Evolutionary conservation across 257 asterid genomes (phyloP).

Genomic region (Solanum dulcamara): DNA sequence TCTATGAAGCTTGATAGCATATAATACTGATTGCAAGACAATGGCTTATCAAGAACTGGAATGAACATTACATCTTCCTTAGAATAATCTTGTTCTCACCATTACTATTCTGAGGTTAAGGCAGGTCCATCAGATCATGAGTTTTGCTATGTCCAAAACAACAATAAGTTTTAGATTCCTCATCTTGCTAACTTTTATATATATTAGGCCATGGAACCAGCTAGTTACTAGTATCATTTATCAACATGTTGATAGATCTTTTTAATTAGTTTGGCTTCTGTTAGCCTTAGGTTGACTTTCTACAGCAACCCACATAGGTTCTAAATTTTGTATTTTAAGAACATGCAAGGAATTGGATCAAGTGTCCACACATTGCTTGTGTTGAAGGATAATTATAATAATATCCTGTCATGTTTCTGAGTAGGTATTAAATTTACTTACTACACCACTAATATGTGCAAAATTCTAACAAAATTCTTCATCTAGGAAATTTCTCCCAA

Average conservation of each 20-base stretch:
- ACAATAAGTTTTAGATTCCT: slow-evolving; percentile 17
- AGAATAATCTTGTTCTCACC: not conserved
- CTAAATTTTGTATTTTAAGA: not conserved
- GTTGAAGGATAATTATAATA: not conserved
- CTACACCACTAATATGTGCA: not conserved
- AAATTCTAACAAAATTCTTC: not conserved
- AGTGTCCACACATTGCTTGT: not conserved
- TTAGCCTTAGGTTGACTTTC: not conserved
- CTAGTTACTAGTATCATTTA: too few relatives aligned
- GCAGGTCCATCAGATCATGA: slow-evolving; percentile 14
- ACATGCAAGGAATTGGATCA: not conserved
- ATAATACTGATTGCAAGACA: slow-evolving; percentile 37
- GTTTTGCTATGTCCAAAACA: slow-evolving; percentile 47
- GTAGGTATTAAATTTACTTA: not conserved
- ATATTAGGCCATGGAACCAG: too few relatives aligned
- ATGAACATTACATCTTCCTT: slow-evolving; percentile 20
- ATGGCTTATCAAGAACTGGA: slow-evolving; percentile 34
- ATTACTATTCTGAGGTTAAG: slow-evolving; percentile 34
- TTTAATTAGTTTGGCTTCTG: not conserved
- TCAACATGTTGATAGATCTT: too few relatives aligned
- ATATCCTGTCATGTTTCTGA: not conserved
- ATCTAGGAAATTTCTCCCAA: not conserved
- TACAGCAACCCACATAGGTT: not conserved
- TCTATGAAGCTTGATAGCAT: slow-evolving; percentile 37
- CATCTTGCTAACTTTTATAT: slow-evolving; percentile 13